Evolutionary conservation across 2,329 filamentous ascomycete genomes (phyloP).

Genomic region (Truncatella angustata): DNA sequence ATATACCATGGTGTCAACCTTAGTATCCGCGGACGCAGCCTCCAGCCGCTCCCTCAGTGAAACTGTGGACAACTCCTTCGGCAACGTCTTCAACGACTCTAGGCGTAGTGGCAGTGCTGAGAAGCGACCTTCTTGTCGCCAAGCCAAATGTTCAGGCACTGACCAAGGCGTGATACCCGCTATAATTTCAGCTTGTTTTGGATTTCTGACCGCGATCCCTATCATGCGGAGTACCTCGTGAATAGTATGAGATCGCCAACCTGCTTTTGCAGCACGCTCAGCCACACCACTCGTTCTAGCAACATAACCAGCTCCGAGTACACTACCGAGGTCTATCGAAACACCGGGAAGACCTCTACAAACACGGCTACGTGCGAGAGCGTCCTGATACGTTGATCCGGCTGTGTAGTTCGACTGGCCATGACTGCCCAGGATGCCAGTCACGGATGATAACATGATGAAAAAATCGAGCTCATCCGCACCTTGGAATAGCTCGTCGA

Average conservation of each 20-base stretch:
- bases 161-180: constrained; percentile 3
- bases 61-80: not conserved
- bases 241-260: constrained; percentile 6
- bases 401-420: constrained; percentile 10
- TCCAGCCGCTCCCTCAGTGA: constrained; percentile 2
- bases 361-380: not conserved
- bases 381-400: constrained; percentile 5
- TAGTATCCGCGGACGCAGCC: not conserved
- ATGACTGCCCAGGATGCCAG: constrained; percentile 7
- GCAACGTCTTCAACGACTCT: not conserved
- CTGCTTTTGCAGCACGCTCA: constrained; percentile 3
- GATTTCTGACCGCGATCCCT: constrained; percentile 1
- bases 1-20: not conserved
- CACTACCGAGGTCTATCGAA: constrained; percentile 5
- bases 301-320: constrained; percentile 4
- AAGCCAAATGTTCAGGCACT: not conserved
- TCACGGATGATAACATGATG: constrained; percentile 9
- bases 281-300: constrained; percentile 1
- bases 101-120: not conserved
- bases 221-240: not conserved
- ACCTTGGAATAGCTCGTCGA: constrained; percentile 15
- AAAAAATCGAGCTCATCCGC: constrained; percentile 8
- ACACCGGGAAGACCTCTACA: not conserved
- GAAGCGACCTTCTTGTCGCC: constrained; percentile 1
- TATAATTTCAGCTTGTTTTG: constrained; percentile 1